phyloP scores from a whole-genome alignment of 345 rosid genomes.

The Combretum micranthum region DNA sequence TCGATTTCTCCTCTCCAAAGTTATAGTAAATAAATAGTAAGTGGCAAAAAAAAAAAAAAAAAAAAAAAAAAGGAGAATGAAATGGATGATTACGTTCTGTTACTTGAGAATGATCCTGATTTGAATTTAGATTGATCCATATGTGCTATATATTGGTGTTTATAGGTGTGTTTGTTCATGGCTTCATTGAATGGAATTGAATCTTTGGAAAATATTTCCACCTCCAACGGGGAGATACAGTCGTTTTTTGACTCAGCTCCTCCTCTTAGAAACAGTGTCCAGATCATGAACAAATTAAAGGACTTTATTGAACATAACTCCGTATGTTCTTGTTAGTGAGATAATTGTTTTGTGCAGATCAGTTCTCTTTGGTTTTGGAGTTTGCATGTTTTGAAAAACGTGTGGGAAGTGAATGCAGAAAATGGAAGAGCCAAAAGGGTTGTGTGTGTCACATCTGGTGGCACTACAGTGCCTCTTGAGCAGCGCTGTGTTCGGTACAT shows the following conservation, averaged over 20 bases:
- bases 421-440: slow-evolving; percentile 38
- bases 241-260: slow-evolving; percentile 78
- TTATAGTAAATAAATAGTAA: no score
- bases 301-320: slow-evolving; percentile 47
- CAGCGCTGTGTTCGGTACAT: slow-evolving; percentile 89
- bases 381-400: not conserved
- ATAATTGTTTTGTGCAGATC: not conserved
- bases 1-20: no score
- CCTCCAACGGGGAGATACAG: slow-evolving; percentile 29
- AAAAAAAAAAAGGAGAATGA: no score
- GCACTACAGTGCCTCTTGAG: slow-evolving; percentile 94
- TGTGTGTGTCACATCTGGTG: slow-evolving; percentile 88
- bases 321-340: slow-evolving; percentile 19
- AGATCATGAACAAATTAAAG: slow-evolving; percentile 27
- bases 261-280: slow-evolving; percentile 46
- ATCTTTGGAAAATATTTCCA: not conserved
- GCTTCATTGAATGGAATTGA: slow-evolving; percentile 24
- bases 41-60: no score
- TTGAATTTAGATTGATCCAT: no score
- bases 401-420: slow-evolving; percentile 17
- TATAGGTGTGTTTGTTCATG: slow-evolving; percentile 19
- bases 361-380: not conserved
- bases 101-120: no score
- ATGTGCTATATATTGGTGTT: no score
- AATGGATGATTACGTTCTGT: no score